Conservation (phyloP, 1,139 yeast species). For the Kurtzmaniella quercitrusa region DNA sequence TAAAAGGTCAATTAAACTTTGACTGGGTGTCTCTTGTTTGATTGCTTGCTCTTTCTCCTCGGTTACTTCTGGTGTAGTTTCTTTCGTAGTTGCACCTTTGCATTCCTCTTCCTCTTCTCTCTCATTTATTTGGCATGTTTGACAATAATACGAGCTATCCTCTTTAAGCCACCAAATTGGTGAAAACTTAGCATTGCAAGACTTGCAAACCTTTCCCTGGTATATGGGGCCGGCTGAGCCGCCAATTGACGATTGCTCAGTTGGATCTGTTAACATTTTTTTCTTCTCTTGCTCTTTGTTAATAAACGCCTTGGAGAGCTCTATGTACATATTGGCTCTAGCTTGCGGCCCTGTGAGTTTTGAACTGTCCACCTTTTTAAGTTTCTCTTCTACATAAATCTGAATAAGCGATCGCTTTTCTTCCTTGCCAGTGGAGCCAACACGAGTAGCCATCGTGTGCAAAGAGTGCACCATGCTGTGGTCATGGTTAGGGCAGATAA, state of each 20-base stretch:
- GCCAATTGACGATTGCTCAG: too few relatives aligned
- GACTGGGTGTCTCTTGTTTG: constrained; percentile 8
- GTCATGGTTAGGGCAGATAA: constrained; percentile 41
- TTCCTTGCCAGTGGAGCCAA: constrained; percentile 19
- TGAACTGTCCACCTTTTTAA: constrained; percentile 15
- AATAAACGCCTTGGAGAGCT: constrained; percentile 14
- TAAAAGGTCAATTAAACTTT: constrained; percentile 19
- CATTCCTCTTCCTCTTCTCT: constrained; percentile 7
- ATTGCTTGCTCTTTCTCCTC: not conserved
- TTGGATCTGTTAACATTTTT: constrained; percentile 11
- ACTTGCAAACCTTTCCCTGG: constrained; percentile 9
- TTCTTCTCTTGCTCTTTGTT: constrained; percentile 7
- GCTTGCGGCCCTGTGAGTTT: constrained; percentile 30
- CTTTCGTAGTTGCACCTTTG: constrained; percentile 14
- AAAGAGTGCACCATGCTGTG: constrained; percentile 11
- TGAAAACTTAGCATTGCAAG: constrained; percentile 11
- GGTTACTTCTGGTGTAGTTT: not conserved
- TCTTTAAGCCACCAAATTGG: constrained; percentile 1
- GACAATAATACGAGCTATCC: not conserved
- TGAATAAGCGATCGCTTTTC: constrained; percentile 34
- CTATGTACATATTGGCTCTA: constrained; percentile 26
- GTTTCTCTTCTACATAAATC: constrained; percentile 39
- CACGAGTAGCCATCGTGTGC: constrained; percentile 26
- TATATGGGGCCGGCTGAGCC: constrained; percentile 7
- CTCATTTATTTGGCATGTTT: not conserved